Evolutionary conservation across 1,284 basidiomycete species (phyloP).

Genomic region (Puccinia hordei): DNA sequence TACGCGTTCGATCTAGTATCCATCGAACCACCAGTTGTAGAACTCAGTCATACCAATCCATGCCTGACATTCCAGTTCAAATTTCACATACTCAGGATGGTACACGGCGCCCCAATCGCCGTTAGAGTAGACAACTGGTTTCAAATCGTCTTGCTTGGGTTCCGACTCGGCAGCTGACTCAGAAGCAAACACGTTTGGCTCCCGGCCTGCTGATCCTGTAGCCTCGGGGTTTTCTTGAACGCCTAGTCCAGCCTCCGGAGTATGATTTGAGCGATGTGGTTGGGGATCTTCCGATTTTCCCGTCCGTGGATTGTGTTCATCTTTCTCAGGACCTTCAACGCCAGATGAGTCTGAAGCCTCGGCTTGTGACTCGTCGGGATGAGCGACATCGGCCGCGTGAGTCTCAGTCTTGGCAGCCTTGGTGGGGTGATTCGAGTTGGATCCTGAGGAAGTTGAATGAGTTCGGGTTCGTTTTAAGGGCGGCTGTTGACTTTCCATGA

Average conservation of each 20-base stretch:
- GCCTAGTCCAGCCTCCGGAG: neutral
- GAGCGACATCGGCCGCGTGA: neutral
- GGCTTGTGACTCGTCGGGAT: neutral
- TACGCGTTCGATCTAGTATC: constrained; percentile 24
- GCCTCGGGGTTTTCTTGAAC: neutral
- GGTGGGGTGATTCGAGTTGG: neutral
- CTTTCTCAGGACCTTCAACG: neutral
- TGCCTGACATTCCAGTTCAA: neutral
- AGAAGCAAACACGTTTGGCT: neutral
- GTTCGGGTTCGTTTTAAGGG: constrained; percentile 3
- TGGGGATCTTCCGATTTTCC: neutral
- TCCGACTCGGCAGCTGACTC: neutral
- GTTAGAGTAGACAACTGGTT: constrained; percentile 28
- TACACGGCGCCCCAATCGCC: constrained; percentile 44
- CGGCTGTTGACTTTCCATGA: neutral
- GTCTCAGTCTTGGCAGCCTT: neutral
- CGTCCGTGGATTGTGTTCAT: neutral
- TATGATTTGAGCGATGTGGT: neutral
- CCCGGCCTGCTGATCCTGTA: neutral
- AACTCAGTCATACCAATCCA: neutral
- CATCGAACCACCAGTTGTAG: neutral
- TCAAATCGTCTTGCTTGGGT: neutral
- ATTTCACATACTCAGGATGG: constrained; percentile 28
- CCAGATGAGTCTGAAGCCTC: neutral
- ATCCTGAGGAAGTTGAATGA: neutral